Conservation (phyloP, 495 filamentous ascomycete genomes). For the Tuber calosporum region DNA sequence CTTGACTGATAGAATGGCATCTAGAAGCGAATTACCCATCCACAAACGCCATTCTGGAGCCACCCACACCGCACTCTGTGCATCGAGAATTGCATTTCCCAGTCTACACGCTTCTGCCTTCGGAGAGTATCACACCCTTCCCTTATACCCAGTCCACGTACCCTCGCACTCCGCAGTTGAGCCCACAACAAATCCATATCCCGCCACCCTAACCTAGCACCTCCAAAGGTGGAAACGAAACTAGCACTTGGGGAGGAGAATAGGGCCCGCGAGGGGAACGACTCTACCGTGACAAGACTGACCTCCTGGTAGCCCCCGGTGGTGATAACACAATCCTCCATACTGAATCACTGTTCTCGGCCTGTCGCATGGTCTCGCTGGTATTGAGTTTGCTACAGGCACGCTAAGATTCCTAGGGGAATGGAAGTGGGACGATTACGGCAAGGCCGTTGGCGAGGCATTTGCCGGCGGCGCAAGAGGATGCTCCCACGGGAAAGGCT, state of each 20-base stretch:
- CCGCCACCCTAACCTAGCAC: conserved; percentile 6
- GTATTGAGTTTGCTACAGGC: conserved; percentile 87
- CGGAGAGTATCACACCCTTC: conserved; percentile 44
- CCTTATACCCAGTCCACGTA: conserved; percentile 43
- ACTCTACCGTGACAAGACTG: conserved; percentile 59
- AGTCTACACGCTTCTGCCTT: conserved; percentile 54
- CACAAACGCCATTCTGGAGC: conserved; percentile 76
- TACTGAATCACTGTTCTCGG: conserved; percentile 78
- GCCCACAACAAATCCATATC: neutral
- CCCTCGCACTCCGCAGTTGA: conserved; percentile 32
- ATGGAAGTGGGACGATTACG: conserved; percentile 87
- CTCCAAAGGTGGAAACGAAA: neutral
- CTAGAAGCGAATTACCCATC: conserved; percentile 70
- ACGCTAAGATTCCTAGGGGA: conserved; percentile 90
- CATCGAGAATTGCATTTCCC: conserved; percentile 68
- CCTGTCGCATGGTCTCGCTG: conserved; percentile 67
- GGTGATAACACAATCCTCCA: conserved; percentile 91
- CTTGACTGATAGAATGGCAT: conserved; percentile 50
- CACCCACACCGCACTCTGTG: conserved; percentile 60
- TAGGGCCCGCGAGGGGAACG: conserved; percentile 27
- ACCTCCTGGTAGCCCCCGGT: conserved; percentile 76
- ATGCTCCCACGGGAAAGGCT: conserved; percentile 70
- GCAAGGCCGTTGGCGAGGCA: conserved; percentile 79
- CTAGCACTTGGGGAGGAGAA: neutral
- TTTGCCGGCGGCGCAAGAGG: conserved; percentile 48